phyloP scores from a whole-genome alignment of 1,284 basidiomycete species.

The Boletus putidus region DNA sequence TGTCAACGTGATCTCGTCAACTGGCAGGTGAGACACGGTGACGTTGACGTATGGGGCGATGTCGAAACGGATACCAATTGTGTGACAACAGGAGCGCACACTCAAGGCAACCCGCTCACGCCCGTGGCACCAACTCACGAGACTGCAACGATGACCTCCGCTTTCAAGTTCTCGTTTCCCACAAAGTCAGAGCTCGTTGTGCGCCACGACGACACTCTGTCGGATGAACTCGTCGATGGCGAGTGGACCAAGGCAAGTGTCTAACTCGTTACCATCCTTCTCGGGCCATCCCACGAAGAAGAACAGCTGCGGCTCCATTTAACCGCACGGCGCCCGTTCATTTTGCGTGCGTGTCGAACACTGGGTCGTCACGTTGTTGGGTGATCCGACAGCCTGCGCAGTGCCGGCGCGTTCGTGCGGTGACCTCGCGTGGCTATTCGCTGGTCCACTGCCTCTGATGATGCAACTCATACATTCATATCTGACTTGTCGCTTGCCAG shows the following conservation, averaged over 20 bases:
- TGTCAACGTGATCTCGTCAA: too few species aligned
- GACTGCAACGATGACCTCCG: slow-evolving; percentile 2
- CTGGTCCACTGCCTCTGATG: slow-evolving; percentile 29
- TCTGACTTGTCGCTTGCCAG: slow-evolving; percentile 21
- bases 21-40: too few species aligned
- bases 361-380: not conserved
- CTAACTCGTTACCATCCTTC: not conserved
- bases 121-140: too few species aligned
- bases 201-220: not conserved
- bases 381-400: slow-evolving; percentile 10
- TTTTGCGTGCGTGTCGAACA: not conserved
- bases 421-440: slow-evolving; percentile 19
- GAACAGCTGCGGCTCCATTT: not conserved
- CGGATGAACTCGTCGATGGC: slow-evolving; percentile 23
- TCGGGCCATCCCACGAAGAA: slow-evolving; percentile 25
- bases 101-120: too few species aligned
- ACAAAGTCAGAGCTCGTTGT: not conserved
- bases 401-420: slow-evolving; percentile 1
- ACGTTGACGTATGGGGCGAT: too few species aligned
- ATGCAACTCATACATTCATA: not conserved
- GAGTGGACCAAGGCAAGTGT: slow-evolving; percentile 29
- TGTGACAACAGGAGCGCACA: too few species aligned
- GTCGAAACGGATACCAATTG: too few species aligned
- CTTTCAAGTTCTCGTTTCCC: slow-evolving; percentile 14
- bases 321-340: too few species aligned